phyloP scores from a whole-genome alignment of 169 alveolate genomes.

The Cystoisospora suis region DNA sequence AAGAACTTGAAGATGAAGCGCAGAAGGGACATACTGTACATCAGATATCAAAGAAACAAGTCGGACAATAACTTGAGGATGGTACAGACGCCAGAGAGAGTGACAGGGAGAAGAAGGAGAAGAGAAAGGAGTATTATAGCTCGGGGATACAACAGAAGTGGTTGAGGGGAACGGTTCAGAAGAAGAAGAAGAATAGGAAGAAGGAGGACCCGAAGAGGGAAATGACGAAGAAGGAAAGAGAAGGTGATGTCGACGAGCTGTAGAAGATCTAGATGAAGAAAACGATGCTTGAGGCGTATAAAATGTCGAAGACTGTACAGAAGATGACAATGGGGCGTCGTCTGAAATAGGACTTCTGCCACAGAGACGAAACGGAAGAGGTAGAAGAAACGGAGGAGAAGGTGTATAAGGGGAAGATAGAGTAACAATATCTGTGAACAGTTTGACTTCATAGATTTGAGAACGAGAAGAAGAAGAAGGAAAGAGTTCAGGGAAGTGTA shows the following conservation, averaged over 20 bases:
- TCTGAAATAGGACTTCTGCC: too few species aligned
- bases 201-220: neutral
- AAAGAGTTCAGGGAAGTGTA: too few species aligned
- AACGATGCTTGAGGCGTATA: too few species aligned
- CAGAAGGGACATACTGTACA: neutral
- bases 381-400: too few species aligned
- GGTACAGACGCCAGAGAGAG: conserved; percentile 20
- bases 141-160: neutral
- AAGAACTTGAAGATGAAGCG: neutral
- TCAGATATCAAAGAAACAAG: neutral
- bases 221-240: neutral
- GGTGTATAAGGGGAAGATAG: too few species aligned
- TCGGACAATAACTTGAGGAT: neutral
- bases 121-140: neutral
- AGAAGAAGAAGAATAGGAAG: neutral
- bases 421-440: too few species aligned
- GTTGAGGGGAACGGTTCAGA: neutral
- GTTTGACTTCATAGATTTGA: too few species aligned
- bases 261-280: neutral
- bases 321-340: too few species aligned
- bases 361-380: too few species aligned
- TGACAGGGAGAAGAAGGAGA: too few species aligned
- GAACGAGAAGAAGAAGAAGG: too few species aligned
- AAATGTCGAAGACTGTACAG: too few species aligned
- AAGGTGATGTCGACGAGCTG: neutral